phyloP scores from a whole-genome alignment of 176 grass and related monocot genomes.

The Juncus inflexus region DNA sequence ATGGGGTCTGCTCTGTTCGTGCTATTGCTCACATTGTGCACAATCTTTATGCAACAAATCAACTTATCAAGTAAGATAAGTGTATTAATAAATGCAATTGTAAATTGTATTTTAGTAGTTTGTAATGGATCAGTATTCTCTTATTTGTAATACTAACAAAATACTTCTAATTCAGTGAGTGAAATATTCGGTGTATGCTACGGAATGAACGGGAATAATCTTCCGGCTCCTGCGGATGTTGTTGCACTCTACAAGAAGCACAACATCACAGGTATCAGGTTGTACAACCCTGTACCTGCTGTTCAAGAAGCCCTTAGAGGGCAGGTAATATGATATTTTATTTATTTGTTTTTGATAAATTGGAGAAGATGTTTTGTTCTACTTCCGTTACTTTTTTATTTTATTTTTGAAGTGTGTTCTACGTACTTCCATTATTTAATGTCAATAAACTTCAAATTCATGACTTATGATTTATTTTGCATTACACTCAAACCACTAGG shows the following conservation, averaged over 20 bases:
- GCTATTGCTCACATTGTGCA: neutral
- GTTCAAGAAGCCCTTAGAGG: conserved; percentile 11
- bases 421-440: too few species aligned
- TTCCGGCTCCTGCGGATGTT: neutral
- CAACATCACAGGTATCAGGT: conserved; percentile 16
- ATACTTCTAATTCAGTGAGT: conserved; percentile 13
- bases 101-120: neutral
- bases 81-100: neutral
- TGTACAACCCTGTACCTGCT: conserved; percentile 19
- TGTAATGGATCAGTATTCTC: neutral
- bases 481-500: too few species aligned
- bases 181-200: conserved; percentile 19
- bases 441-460: too few species aligned
- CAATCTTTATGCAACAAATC: neutral
- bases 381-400: too few species aligned
- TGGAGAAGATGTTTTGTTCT: too few species aligned
- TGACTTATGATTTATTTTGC: too few species aligned
- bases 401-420: too few species aligned
- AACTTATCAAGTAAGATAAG: conserved; percentile 2
- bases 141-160: neutral
- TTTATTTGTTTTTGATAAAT: too few species aligned
- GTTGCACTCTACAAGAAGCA: conserved; percentile 13
- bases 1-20: neutral
- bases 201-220: conserved; percentile 26
- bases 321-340: neutral